phyloP scores from a whole-genome alignment of 2,329 filamentous ascomycete species.

The Leptographium radiaticola region DNA sequence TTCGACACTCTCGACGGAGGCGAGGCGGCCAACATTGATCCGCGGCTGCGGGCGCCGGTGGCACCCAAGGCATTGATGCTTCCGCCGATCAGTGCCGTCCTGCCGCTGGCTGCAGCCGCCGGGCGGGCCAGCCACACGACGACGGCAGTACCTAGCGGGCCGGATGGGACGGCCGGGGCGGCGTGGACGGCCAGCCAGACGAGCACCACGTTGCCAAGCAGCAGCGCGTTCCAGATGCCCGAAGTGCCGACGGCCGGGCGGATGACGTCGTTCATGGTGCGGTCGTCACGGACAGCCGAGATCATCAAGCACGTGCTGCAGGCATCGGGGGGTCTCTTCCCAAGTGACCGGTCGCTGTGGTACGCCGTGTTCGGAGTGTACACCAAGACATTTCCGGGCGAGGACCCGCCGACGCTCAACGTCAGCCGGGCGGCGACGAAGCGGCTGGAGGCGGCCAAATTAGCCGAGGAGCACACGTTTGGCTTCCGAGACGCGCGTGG shows the following conservation, averaged over 20 bases:
- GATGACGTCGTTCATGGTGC: constrained; percentile 5
- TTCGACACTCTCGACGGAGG: neutral
- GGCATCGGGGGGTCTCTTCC: constrained; percentile 32
- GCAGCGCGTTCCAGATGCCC: neutral
- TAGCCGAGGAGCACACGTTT: constrained; percentile 27
- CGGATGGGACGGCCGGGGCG: neutral
- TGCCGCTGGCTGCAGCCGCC: neutral
- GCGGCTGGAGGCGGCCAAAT: constrained; percentile 22
- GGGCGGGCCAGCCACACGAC: neutral
- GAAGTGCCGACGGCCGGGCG: neutral
- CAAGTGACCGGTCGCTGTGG: constrained; percentile 36
- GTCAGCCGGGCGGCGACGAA: constrained; percentile 25
- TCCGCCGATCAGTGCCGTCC: neutral
- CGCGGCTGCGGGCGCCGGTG: neutral
- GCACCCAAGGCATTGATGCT: neutral
- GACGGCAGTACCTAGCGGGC: neutral
- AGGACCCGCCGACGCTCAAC: constrained; percentile 27
- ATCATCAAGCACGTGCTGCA: constrained; percentile 29
- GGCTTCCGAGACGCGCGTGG: constrained; percentile 28
- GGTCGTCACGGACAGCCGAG: constrained; percentile 21
- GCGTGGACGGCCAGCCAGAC: neutral
- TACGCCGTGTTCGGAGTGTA: constrained; percentile 33
- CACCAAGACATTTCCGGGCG: constrained; percentile 24
- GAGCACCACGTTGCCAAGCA: neutral
- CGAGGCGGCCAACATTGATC: neutral